Conservation (phyloP, 2,329 filamentous ascomycete species). For the Trichoderma harzianum region DNA sequence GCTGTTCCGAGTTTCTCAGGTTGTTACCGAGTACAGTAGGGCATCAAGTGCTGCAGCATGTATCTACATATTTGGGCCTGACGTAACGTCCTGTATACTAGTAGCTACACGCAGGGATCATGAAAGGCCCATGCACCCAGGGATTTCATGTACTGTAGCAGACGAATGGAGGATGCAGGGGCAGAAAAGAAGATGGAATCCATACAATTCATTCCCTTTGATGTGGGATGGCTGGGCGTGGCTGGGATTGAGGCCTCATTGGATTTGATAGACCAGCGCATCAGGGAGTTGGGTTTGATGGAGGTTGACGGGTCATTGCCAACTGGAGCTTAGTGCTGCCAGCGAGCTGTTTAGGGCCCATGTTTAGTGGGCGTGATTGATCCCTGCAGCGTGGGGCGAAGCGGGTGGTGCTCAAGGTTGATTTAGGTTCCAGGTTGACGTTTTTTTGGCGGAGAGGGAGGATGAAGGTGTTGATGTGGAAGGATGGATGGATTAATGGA, state of each 20-base stretch:
- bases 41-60: not conserved
- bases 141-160: not conserved
- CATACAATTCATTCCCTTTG: not conserved
- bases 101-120: too few species aligned
- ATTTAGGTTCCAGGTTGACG: not conserved
- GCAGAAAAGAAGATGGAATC: not conserved
- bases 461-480: not conserved
- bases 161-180: not conserved
- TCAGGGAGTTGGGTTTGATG: not conserved
- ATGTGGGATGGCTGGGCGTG: not conserved
- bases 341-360: slow-evolving; percentile 2
- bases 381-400: not conserved
- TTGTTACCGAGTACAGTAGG: not conserved
- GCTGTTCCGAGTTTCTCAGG: not conserved
- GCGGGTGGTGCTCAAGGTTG: not conserved
- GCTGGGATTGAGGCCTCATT: not conserved
- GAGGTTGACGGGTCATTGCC: slow-evolving; percentile 5
- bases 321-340: slow-evolving; percentile 13
- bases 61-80: not conserved
- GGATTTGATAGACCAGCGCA: not conserved
- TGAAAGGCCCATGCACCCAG: not conserved
- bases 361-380: not conserved
- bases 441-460: not conserved
- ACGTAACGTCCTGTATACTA: too few species aligned
- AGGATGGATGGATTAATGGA: not conserved